Conservation (phyloP, 768 basidiomycete species). For the Podaxis sp. region DNA sequence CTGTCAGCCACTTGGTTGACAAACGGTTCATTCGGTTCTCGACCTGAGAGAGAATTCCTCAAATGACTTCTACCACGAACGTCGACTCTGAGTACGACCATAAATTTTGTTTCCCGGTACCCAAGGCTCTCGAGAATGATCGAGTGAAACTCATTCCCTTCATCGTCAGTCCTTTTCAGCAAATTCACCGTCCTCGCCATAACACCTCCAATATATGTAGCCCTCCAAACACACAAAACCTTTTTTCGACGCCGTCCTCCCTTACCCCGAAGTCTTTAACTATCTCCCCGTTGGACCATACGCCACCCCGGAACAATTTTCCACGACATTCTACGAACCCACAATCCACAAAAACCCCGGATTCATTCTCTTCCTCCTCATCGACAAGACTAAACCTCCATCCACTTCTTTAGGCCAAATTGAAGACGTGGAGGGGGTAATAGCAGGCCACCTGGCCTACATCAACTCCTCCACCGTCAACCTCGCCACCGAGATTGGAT, state of each 20-base stretch:
- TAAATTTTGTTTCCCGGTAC: slow-evolving; percentile 54
- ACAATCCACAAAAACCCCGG: slow-evolving; percentile 35
- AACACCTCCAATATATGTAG: slow-evolving; percentile 24
- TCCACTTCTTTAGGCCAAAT: slow-evolving; percentile 7
- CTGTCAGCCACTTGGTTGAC: too few species aligned
- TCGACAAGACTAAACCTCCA: slow-evolving; percentile 44
- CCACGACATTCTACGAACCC: slow-evolving; percentile 31
- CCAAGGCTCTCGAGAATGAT: slow-evolving; percentile 42
- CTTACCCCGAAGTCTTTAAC: slow-evolving; percentile 41
- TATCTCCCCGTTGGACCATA: slow-evolving; percentile 56
- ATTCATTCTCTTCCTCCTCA: slow-evolving; percentile 48
- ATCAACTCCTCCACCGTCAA: slow-evolving; percentile 42
- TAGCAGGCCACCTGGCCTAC: slow-evolving; percentile 57
- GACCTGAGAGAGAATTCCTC: background rate
- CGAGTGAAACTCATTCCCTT: slow-evolving; percentile 52
- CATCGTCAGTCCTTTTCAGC: slow-evolving; percentile 31
- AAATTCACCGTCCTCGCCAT: slow-evolving; percentile 1
- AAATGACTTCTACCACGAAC: background rate
- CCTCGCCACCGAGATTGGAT: slow-evolving; percentile 54
- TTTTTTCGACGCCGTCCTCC: slow-evolving; percentile 33
- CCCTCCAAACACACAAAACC: slow-evolving; percentile 42
- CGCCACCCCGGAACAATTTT: slow-evolving; percentile 33
- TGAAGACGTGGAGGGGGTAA: slow-evolving; percentile 20
- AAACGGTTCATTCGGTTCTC: too few species aligned
- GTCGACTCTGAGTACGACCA: slow-evolving; percentile 28